Base-by-base conservation (phyloP, 306 rosid species). In the Spatholobus suberectus region DNA sequence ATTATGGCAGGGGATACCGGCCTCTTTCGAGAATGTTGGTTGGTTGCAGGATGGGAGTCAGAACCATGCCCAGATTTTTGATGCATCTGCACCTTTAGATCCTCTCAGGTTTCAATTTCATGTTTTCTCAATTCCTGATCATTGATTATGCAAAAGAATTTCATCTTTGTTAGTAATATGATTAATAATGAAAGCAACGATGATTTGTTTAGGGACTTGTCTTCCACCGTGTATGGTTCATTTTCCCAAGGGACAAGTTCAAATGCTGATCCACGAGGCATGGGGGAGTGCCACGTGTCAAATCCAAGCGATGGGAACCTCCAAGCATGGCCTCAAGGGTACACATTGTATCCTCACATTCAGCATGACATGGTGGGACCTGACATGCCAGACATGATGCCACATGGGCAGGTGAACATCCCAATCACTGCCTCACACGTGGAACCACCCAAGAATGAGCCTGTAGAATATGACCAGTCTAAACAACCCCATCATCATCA, bases 171-270 rank as follows among this genome's bases (percentile, higher is more conserved):
- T 65, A 35, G 1, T 47, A 23, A 73, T 38, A 9, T 11, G 4
- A 26, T 5, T 5, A 24, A 5, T 27, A 13, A 0, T 27, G 5
- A 27, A 5, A 27, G 29, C 6, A 3, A 65, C 18, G 5, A 61
- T 58, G 6, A 24, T 32, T 18, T 59, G 11, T 76, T 40, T 34
- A 90, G 97, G 88, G 90, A 89, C 40, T 88, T 89, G 75, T 76
- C 90, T 8, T 87, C 95, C 0, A 62, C 88, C 0, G 68, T 88
- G 4, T 93, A 88, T 13, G 91, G 89, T 77, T 90, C 95, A 18
- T 91, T 88, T 86, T 81, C 92, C 1, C 97, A 89, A 83, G 97
- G 94, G 17, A 68, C 86, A 0, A 87, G 80, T 68, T 89, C 94
- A 51, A 91, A 81, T 18, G 86, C 70, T 0, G 89, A 93, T 46